Base-by-base conservation (phyloP, 345 rosid species). In the Mercurialis annua region DNA sequence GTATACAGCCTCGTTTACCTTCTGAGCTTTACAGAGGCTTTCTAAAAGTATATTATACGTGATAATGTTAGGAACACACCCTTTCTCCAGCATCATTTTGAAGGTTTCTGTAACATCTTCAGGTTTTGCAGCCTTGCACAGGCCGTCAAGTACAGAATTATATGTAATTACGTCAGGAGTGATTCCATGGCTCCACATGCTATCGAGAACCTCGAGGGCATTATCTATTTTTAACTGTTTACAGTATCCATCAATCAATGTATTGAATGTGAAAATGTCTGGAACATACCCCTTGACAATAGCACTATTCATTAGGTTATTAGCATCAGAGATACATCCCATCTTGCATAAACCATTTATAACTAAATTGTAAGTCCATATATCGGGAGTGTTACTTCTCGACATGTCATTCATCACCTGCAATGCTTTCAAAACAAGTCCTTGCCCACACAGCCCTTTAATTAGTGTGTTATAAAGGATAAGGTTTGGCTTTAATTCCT, bases 331-430 rank as follows among this genome's bases (percentile, higher is more conserved):
- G 66, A 89, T 78, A 29, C 94, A 86, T 12, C 96, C 96, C 88
- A 94, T 85, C 82, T 91, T 94, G 80, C 96, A 87, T 43, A 94
- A 79, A 55, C 96, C 97, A 65, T 89, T 87, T 29, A 91, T 77
- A 21, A 94, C 77, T 59, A 89, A 75, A 76, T 94, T 91, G 71
- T 89, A 94, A 65, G 96, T 89, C 83, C 91, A 87, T 29, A 91
- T 80, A 64, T 89, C 78, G 0, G 96, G 95, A 59, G 70, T 64
- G 69, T 83, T 81, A 72, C 89, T 77, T 71, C 78, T 80, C 42
- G 83, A 70, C 92, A 94, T 89, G 70, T 87, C 86, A 61, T 76
- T 79, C 82, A 86, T 83, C 63, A 94, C 46, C 72, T 81, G 84
- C 81, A 84, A 74, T 57, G 97, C 96, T 77, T 86, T 81, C 59